These are phyloP conservation scores for Cupressus sempervirens DNA, from an alignment of 75 land plant genomes.

Conservation along the genomic window DNA sequence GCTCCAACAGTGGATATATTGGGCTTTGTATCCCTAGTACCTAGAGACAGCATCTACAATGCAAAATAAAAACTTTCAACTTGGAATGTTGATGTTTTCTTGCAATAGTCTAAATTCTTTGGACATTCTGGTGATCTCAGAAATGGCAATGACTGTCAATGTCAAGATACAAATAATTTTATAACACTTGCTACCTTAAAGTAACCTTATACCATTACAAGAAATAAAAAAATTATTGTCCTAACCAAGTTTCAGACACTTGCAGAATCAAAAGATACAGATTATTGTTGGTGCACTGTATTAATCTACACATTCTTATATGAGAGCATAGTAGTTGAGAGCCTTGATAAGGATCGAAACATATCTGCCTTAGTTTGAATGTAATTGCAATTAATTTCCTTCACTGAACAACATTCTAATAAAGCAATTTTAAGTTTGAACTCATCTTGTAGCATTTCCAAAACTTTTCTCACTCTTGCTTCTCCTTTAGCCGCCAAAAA, in stretches of 20 bases:
- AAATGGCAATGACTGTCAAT: slow-evolving; percentile 39
- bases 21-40: slow-evolving; percentile 32
- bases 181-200: background rate
- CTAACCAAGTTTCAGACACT: background rate
- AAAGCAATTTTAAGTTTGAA: slow-evolving; percentile 91
- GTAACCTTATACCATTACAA: background rate
- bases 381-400: slow-evolving; percentile 81
- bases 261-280: background rate
- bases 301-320: background rate
- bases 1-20: slow-evolving; percentile 37
- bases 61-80: slow-evolving; percentile 16
- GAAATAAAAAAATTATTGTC: background rate
- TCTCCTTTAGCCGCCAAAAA: slow-evolving; percentile 89
- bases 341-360: slow-evolving; percentile 27
- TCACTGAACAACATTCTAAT: slow-evolving; percentile 77
- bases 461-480: slow-evolving; percentile 83
- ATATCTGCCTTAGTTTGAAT: slow-evolving; percentile 57
- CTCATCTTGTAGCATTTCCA: slow-evolving; percentile 89
- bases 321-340: slow-evolving; percentile 17
- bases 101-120: background rate
- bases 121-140: slow-evolving; percentile 47
- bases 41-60: slow-evolving; percentile 21
- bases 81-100: slow-evolving; percentile 9
- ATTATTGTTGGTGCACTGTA: background rate
- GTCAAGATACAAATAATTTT: too few species aligned